A percentile compares a stretch with the other conserved stretches of the same genome.
Evolutionary conservation across 1,139 yeast species (phyloP).

Genomic region (Tardiomyces depauwii): DNA sequence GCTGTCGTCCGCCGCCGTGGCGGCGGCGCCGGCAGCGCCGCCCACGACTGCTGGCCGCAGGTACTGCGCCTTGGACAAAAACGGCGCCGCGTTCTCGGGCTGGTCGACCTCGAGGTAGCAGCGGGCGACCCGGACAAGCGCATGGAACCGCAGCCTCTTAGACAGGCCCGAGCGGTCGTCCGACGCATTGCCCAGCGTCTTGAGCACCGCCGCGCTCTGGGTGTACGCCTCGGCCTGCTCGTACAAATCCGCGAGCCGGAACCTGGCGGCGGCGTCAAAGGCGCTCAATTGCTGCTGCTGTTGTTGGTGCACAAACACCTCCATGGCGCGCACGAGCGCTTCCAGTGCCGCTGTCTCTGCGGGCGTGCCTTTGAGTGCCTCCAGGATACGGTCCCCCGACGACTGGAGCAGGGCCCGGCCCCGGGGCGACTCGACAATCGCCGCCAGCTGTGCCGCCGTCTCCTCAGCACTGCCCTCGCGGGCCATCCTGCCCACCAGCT

Average conservation of each 20-base stretch:
- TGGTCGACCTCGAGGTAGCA: conserved; percentile 23
- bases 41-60: conserved; percentile 12
- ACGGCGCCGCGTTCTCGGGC: conserved; percentile 22
- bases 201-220: conserved; percentile 19
- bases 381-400: not conserved
- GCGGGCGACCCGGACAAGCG: conserved; percentile 22
- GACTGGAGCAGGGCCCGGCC: no score
- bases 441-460: no score
- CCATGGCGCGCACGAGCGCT: not conserved
- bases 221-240: conserved; percentile 15
- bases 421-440: no score
- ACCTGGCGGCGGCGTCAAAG: not conserved
- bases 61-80: conserved; percentile 21
- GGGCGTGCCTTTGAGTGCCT: not conserved
- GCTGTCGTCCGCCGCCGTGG: conserved; percentile 2
- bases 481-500: no score
- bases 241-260: conserved; percentile 18
- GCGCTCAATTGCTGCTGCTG: not conserved
- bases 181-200: not conserved
- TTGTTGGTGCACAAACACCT: not conserved
- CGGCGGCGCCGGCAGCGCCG: conserved; percentile 9
- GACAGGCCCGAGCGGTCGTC: conserved; percentile 11
- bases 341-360: not conserved
- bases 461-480: no score
- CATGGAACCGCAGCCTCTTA: conserved; percentile 18